Base-by-base conservation (phyloP, 2,329 filamentous ascomycete genomes). In the Hypoxylon sp. region DNA sequence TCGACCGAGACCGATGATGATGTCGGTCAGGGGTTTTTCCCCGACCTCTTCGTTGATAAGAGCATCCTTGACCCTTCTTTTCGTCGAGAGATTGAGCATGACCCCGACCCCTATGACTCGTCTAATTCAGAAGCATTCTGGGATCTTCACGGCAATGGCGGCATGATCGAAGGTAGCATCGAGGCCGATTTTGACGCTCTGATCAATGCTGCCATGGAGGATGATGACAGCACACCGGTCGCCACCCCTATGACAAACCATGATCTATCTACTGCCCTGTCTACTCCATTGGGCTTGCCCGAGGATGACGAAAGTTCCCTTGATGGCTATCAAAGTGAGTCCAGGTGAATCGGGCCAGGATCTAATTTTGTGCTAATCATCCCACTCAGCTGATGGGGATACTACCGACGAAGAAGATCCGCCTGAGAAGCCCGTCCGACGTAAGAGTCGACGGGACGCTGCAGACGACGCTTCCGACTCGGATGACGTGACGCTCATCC, bases 21-120 rank as follows among this genome's bases (percentile, higher is more conserved):
- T 62, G 75, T 81, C 41, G 82, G 84, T 58, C 84, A 86, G 48
- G 66, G 61, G 62, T 84, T 92, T 62, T 91, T 91, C 60, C 88
- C 90, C 1, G 87, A 92, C 70, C 87, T 94, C 57, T 94, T 94
- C 72, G 80, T 93, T 54, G 86, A 89, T 46, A 89, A 92, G 73
- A 88, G 86, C 69, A 82, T 84, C 13, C 79, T 94, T 4, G 89
- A 92, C 66, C 88, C 89, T 4, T 81, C 82, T 48, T 86, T 94
- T 69, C 88, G 89, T 62, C 83, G 85, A 37, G 87, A 91, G 75
- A 88, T 93, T 63, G 89, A 92, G 70, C 81, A 84, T 62, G 86
- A 91, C 62, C 77, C 78, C n/a, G 79, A 81, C 46, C 66, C 67
- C 2, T 78, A 84, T 47, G 83, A 85, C 58, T 83, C 81, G 0